Evolutionary conservation across 2,329 filamentous ascomycete species (phyloP), one percentile per base, ranked within the genome.

Genomic region (Emergomyces pasteurianus): DNA sequence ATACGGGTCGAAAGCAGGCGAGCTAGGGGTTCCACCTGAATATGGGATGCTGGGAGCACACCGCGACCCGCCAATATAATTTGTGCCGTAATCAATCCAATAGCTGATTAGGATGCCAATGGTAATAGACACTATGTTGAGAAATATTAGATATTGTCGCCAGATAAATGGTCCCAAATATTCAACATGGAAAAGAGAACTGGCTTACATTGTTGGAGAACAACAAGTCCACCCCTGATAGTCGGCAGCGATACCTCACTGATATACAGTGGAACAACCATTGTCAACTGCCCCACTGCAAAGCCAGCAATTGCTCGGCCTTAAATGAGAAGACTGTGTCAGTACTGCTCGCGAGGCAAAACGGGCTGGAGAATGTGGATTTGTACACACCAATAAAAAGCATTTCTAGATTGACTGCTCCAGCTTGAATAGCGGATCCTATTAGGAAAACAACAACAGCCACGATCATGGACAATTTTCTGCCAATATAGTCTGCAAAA

Each of bases 181-280:
- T 18, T 38, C 16, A 10, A 16, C 31, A 26, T 16, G 14, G 16
- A 52, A 52, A 52, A 31, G 1, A 9, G 16, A 42, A 14, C 16
- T 26, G 38, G 64, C 69, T 60, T 47, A 73, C 72, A 75, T 63
- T 74, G 72, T 58, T 75, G 72, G 6, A 74, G 62, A 1, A 75
- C 73, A 1, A 75, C 71, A 0, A 75, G 68, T 0, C 72, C 71
- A 18, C 73, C 73, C 4, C 72, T 67, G 50, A 75, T 74, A 7
- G 74, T 67, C 3, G 73, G 70, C 26, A 74, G 68, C 9, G 73
- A 74, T 46, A 81, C 79, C 65, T 82, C 80, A 3, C 78, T 80
- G 52, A 81, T 82, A 65, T 83, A 83, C 28, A 83, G 68, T 0
- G 81, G 81, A 1, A 79, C 77, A 6, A 81, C 78, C 71, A 77